A percentile compares a stretch with the other conserved stretches of the same genome.
Evolutionary conservation across 176 grass and related monocot species (phyloP).

Genomic region (Aechmea fasciata): DNA sequence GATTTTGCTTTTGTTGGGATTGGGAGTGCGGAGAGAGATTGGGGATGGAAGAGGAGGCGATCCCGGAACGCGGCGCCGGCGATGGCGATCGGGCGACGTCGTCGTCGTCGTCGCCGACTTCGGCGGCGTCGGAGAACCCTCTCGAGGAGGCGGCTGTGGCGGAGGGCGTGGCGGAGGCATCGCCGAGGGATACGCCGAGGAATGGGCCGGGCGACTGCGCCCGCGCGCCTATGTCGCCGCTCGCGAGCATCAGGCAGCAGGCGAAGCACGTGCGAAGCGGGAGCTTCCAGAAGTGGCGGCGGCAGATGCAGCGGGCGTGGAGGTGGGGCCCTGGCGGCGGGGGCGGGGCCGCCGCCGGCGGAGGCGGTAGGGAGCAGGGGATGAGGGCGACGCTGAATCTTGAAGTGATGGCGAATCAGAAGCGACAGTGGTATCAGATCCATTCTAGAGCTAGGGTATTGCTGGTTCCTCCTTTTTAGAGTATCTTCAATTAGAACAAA

Average conservation of each 20-base stretch:
- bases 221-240: background rate
- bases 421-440: slow-evolving; percentile 85
- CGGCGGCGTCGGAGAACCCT: slow-evolving; percentile 3
- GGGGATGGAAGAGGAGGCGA: slow-evolving; percentile 23
- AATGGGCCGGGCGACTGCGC: background rate
- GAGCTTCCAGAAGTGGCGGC: slow-evolving; percentile 79
- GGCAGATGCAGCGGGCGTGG: slow-evolving; percentile 88
- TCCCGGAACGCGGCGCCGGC: slow-evolving; percentile 10
- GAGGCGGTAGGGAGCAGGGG: slow-evolving; percentile 48
- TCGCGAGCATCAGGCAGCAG: slow-evolving; percentile 35
- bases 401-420: slow-evolving; percentile 89
- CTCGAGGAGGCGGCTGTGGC: background rate
- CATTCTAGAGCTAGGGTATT: slow-evolving; percentile 62
- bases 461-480: slow-evolving; percentile 9
- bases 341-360: slow-evolving; percentile 2
- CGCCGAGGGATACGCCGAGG: background rate
- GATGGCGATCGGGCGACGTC: background rate
- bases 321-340: slow-evolving; percentile 58
- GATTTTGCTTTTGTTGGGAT: background rate
- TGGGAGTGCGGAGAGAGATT: background rate
- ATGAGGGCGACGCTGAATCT: slow-evolving; percentile 54
- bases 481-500: too few relatives aligned
- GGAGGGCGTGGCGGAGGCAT: background rate
- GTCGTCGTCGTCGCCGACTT: slow-evolving; percentile 18
- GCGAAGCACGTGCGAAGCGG: slow-evolving; percentile 47